Conservation (phyloP, 345 rosid genomes). For the Boechera divaricarpa region DNA sequence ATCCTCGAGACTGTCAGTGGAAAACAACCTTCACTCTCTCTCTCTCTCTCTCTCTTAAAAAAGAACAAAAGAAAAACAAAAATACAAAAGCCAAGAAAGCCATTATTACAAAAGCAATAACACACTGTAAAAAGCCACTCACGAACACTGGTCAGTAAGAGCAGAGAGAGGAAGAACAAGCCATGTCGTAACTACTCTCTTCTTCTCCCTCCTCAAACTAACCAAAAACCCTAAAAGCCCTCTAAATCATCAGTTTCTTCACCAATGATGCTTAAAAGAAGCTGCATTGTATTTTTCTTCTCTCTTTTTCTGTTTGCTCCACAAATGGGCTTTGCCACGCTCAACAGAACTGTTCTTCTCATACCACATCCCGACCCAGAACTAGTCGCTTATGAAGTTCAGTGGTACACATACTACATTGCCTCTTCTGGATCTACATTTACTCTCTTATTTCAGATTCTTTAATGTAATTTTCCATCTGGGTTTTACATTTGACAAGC, state of each 20-base stretch:
- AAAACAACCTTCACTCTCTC: conserved; percentile 34
- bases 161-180: conserved; percentile 24
- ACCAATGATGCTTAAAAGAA: conserved; percentile 46
- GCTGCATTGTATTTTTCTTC: conserved; percentile 60
- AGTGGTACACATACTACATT: conserved; percentile 54
- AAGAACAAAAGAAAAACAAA: conserved; percentile 24
- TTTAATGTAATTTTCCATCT: background rate
- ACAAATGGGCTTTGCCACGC: conserved; percentile 49
- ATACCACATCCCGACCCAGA: conserved; percentile 80
- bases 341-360: conserved; percentile 65
- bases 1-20: conserved; percentile 47
- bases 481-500: background rate
- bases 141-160: conserved; percentile 30
- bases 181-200: conserved; percentile 30
- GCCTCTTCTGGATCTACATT: conserved; percentile 13
- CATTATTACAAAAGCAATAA: conserved; percentile 39
- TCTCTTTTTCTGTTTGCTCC: conserved; percentile 51
- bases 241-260: background rate
- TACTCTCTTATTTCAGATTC: conserved; percentile 6
- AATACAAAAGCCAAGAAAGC: conserved; percentile 42
- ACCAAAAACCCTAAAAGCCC: conserved; percentile 16
- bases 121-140: conserved; percentile 44
- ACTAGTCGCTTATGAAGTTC: conserved; percentile 76
- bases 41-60: conserved; percentile 40
- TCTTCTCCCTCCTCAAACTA: conserved; percentile 21